These are phyloP conservation scores for Boletus bicolor DNA, from an alignment of 768 basidiomycete species.

Conservation along the genomic window DNA sequence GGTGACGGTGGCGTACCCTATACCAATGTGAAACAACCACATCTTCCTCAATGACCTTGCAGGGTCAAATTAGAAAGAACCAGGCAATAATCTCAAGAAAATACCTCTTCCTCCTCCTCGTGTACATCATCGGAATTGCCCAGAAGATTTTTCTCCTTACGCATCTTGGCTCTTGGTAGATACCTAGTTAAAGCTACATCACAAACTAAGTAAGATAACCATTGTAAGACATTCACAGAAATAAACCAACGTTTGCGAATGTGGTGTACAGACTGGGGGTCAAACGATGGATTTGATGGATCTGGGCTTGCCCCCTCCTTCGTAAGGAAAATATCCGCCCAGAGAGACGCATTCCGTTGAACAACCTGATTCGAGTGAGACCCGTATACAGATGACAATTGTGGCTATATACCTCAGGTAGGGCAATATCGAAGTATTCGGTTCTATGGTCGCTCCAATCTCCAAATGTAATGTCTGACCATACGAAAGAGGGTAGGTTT, in stretches of 20 bases:
- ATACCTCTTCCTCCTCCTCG: constrained; percentile 51
- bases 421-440: constrained; percentile 54
- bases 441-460: constrained; percentile 64
- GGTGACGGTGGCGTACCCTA: constrained; percentile 40
- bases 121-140: constrained; percentile 36
- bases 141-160: constrained; percentile 84
- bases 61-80: constrained; percentile 7
- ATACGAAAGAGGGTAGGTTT: constrained; percentile 63
- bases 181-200: constrained; percentile 81
- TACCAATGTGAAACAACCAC: constrained; percentile 85
- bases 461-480: constrained; percentile 77
- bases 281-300: constrained; percentile 52
- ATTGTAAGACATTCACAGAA: background rate
- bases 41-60: constrained; percentile 41
- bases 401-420: constrained; percentile 57
- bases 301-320: constrained; percentile 65
- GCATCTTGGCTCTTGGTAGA: constrained; percentile 61
- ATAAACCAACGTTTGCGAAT: constrained; percentile 64
- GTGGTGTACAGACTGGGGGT: constrained; percentile 60
- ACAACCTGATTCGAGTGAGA: constrained; percentile 51
- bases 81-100: constrained; percentile 6
- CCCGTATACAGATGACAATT: background rate
- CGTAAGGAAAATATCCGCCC: constrained; percentile 78
- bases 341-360: constrained; percentile 73
- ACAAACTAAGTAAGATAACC: constrained; percentile 3